Evolutionary conservation across 805 yeast genomes (phyloP).

Genomic region (Lipomyces starkeyi): DNA sequence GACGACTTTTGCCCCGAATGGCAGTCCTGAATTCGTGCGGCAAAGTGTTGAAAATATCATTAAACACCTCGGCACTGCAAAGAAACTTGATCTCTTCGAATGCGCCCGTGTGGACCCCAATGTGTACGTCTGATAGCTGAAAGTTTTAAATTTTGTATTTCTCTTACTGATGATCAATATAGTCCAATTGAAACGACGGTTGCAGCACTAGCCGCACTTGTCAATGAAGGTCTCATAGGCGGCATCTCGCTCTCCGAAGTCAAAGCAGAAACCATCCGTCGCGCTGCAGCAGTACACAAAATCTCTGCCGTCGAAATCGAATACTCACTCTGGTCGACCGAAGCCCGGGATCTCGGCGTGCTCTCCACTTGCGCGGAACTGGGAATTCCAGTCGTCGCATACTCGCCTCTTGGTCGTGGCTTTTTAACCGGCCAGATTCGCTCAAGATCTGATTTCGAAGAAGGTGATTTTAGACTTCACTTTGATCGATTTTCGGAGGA

Average conservation of each 20-base stretch:
- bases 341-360: constrained; percentile 66
- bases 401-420: constrained; percentile 86
- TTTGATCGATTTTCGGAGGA: constrained; percentile 67
- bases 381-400: constrained; percentile 74
- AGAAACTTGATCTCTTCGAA: constrained; percentile 66
- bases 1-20: constrained; percentile 50
- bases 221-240: constrained; percentile 67
- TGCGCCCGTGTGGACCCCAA: constrained; percentile 70
- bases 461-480: constrained; percentile 59
- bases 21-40: constrained; percentile 28
- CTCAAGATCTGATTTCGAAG: constrained; percentile 55
- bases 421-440: constrained; percentile 68
- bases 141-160: neutral
- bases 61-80: constrained; percentile 48
- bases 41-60: constrained; percentile 22
- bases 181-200: constrained; percentile 70
- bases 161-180: neutral
- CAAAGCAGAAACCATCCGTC: constrained; percentile 61
- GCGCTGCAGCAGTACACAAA: constrained; percentile 61
- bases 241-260: constrained; percentile 81
- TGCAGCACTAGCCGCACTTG: constrained; percentile 58
- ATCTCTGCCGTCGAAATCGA: constrained; percentile 79
- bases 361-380: constrained; percentile 62
- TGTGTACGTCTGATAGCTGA: constrained; percentile 16
- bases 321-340: constrained; percentile 69